A percentile compares a stretch with the other conserved stretches of the same genome.
These are phyloP conservation scores for Teratosphaeria gauchensis DNA, from an alignment of 2,329 filamentous ascomycete genomes.

Conservation along the genomic window DNA sequence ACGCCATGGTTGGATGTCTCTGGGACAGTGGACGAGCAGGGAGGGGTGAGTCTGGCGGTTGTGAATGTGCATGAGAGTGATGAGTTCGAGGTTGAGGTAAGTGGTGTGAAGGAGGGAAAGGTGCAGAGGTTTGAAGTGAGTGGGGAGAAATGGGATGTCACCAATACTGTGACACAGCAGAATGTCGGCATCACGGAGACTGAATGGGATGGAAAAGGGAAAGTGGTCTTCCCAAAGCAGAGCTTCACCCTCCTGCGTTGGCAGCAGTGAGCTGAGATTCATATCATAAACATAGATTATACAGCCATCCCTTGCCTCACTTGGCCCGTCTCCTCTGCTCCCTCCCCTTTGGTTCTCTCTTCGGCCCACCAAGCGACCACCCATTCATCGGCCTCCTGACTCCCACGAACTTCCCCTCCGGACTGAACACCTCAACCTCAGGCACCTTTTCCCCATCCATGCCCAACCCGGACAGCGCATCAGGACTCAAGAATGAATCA, in stretches of 20 bases:
- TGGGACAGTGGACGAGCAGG: slow-evolving; percentile 49
- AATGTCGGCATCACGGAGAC: slow-evolving; percentile 52
- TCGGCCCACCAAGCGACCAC: slow-evolving; percentile 51
- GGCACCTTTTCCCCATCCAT: slow-evolving; percentile 33
- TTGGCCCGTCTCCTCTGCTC: not conserved
- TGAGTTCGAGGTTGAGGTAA: slow-evolving; percentile 50
- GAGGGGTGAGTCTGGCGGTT: slow-evolving; percentile 56
- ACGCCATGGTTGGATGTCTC: slow-evolving; percentile 63
- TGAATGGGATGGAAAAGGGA: slow-evolving; percentile 53
- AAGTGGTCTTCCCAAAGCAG: slow-evolving; percentile 58
- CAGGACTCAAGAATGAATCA: slow-evolving; percentile 12
- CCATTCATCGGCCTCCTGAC: slow-evolving; percentile 59
- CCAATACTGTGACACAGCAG: slow-evolving; percentile 54
- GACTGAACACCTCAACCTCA: slow-evolving; percentile 73
- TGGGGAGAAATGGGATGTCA: slow-evolving; percentile 46
- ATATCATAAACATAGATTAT: not conserved
- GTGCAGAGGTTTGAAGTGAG: slow-evolving; percentile 56
- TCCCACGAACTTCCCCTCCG: slow-evolving; percentile 71
- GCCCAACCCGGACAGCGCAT: slow-evolving; percentile 7
- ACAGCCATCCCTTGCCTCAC: not conserved
- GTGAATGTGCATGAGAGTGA: slow-evolving; percentile 59
- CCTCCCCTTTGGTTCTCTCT: slow-evolving; percentile 15
- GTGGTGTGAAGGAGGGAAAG: slow-evolving; percentile 40
- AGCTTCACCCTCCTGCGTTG: slow-evolving; percentile 59
- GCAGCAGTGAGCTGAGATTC: slow-evolving; percentile 27